Base-by-base conservation (phyloP, 495 filamentous ascomycete genomes). In the Chaetomium fimeti region DNA sequence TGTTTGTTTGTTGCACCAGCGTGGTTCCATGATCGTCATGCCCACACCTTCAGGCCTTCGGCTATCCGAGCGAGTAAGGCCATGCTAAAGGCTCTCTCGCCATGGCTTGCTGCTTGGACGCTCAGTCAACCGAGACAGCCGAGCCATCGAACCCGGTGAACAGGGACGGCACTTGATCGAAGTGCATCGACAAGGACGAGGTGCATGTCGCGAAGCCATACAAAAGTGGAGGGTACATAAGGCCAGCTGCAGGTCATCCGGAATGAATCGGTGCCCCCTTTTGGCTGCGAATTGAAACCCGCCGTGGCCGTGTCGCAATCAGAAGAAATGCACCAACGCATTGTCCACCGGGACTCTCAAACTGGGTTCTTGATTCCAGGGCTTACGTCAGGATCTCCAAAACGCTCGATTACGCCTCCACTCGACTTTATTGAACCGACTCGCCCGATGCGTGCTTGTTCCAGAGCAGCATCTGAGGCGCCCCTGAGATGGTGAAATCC, bases 241-340 rank as follows among this genome's bases (percentile, higher is more conserved):
- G 68, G 67, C 58, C 65, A 65, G 62, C 69, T 75, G 71, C 70
- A 73, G 58, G 66, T 65, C 71, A 71, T 74, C 42, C 40, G 57
- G 49, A 67, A 66, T 63, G 57, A 65, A 59, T 22, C 55, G 60
- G 18, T 15, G 28, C 32, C 25, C 52, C 36, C 29, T 22, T 57
- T 29, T 52, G 56, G 27, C 63, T 43, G 32, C 59, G 43, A 64
- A 66, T 61, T 48, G 64, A 54, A 61, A 55, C 27, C 57, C 60
- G 38, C 59, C 53, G 43, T 55, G 28, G 55, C 36, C 42, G 43
- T 63, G 56, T 56, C 11, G 27, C 13, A 9, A 36, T 57, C 55
- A 20, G 36, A 51, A 61, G 28, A 61, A 42, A 38, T 52, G 59
- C 59, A 47, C 43, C 28, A 38, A 18, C 43, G 59, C 48, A 28